Evolutionary conservation across 495 filamentous ascomycete species (phyloP).

Genomic region (Aeminium ludgeri): DNA sequence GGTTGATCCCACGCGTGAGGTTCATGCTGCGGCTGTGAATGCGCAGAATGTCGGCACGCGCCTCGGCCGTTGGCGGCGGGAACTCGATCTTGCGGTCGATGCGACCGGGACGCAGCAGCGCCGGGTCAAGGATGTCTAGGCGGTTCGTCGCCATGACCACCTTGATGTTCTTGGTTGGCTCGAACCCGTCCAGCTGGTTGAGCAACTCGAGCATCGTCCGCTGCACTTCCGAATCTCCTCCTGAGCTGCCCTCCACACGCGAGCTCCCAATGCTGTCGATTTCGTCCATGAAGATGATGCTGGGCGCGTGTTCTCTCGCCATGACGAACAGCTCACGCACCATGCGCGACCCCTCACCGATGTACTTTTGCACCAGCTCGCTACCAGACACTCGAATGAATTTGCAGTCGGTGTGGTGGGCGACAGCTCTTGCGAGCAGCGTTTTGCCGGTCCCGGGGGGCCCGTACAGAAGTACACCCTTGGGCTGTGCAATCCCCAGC

Average conservation of each 20-base stretch:
- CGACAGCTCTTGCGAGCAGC: conserved; percentile 82
- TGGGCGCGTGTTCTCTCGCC: conserved; percentile 96
- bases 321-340: conserved; percentile 98
- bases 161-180: conserved; percentile 99
- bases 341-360: conserved; percentile 96
- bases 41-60: conserved; percentile 89
- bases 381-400: conserved; percentile 96
- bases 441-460: conserved; percentile 97
- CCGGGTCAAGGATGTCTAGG: conserved; percentile 91
- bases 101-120: conserved; percentile 78
- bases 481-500: conserved; percentile 93
- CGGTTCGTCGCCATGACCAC: conserved; percentile 99
- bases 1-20: conserved; percentile 89
- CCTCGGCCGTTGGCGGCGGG: conserved; percentile 91
- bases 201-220: conserved; percentile 97
- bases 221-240: conserved; percentile 97
- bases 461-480: conserved; percentile 92
- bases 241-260: conserved; percentile 84
- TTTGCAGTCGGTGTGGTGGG: conserved; percentile 95
- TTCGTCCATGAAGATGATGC: conserved; percentile 99
- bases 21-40: conserved; percentile 98
- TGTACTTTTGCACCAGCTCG: conserved; percentile 97
- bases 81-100: conserved; percentile 99
- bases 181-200: conserved; percentile 97
- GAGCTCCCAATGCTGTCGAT: conserved; percentile 98